Conservation (phyloP, 2,329 filamentous ascomycete species). For the Diaporthe aspalathi region DNA sequence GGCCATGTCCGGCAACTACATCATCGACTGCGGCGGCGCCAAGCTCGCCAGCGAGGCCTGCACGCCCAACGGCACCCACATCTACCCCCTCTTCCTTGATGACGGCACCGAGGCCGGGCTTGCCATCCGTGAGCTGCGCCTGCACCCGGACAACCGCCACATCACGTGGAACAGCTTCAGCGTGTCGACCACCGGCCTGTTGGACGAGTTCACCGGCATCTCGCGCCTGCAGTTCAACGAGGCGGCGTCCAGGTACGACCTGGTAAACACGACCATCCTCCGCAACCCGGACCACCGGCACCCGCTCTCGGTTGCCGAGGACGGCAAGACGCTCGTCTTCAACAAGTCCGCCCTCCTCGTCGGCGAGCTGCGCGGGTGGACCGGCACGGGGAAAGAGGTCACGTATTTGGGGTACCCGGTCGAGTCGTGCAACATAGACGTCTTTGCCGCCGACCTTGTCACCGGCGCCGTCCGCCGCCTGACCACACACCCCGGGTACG, state of each 20-base stretch:
- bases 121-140: slow-evolving; percentile 54
- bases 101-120: slow-evolving; percentile 50
- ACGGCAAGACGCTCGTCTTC: slow-evolving; percentile 46
- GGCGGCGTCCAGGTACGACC: slow-evolving; percentile 51
- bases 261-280: slow-evolving; percentile 53
- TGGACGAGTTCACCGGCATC: slow-evolving; percentile 49
- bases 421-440: slow-evolving; percentile 59
- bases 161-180: slow-evolving; percentile 56
- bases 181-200: slow-evolving; percentile 16
- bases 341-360: slow-evolving; percentile 49
- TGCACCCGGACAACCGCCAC: slow-evolving; percentile 58
- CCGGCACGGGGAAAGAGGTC: slow-evolving; percentile 53
- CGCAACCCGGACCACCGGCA: slow-evolving; percentile 42
- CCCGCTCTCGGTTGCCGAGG: slow-evolving; percentile 40
- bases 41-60: slow-evolving; percentile 51
- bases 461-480: slow-evolving; percentile 56
- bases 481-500: slow-evolving; percentile 57
- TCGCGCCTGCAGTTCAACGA: slow-evolving; percentile 55
- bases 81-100: slow-evolving; percentile 56
- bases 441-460: slow-evolving; percentile 54
- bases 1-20: slow-evolving; percentile 48
- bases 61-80: slow-evolving; percentile 49
- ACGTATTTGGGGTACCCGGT: slow-evolving; percentile 53
- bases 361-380: slow-evolving; percentile 59
- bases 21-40: slow-evolving; percentile 52